These are phyloP conservation scores for Pseudogymnoascus pannorum DNA, from an alignment of 2,329 filamentous ascomycete species.

Conservation along the genomic window DNA sequence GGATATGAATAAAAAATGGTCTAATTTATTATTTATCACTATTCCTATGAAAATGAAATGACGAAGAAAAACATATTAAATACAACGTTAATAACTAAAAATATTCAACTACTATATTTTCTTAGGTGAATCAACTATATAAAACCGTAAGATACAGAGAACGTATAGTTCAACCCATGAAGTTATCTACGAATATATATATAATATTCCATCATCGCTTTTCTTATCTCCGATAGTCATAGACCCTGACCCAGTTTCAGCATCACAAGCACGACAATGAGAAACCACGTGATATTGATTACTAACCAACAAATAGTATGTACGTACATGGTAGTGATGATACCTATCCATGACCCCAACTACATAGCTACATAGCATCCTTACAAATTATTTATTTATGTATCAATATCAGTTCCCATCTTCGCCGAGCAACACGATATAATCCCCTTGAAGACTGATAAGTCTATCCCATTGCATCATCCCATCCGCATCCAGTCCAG, in stretches of 20 bases:
- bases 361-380: background rate
- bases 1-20: background rate
- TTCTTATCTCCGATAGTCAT: background rate
- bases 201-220: too few relatives aligned
- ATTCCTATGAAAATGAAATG: background rate
- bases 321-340: too few relatives aligned
- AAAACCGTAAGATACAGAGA: background rate
- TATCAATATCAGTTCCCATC: background rate
- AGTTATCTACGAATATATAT: too few relatives aligned
- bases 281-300: background rate
- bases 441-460: too few relatives aligned
- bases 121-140: background rate
- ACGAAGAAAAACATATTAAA: background rate
- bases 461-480: too few relatives aligned
- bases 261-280: background rate
- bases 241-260: slow-evolving; percentile 1
- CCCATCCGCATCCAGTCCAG: background rate
- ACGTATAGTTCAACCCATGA: background rate
- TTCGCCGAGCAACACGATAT: background rate
- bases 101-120: background rate
- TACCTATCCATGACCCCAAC: too few relatives aligned
- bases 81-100: background rate
- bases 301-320: background rate
- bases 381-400: background rate
- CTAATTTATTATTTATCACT: background rate